Evolutionary conservation across 306 rosid genomes (phyloP).

Genomic region (Sophora flavescens): DNA sequence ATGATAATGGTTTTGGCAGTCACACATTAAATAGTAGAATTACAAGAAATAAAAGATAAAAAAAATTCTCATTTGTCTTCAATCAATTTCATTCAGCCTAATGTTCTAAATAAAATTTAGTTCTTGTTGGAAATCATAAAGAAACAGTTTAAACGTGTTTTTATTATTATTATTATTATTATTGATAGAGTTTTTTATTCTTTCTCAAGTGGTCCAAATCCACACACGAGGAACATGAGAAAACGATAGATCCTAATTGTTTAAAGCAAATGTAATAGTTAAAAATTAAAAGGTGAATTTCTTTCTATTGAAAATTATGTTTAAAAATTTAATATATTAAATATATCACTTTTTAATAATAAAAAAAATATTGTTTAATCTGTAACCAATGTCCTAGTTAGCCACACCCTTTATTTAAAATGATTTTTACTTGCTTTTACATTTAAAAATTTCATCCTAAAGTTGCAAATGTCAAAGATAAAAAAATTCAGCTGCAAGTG

Average conservation of each 20-base stretch:
- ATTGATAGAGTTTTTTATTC: background rate
- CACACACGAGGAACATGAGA: slow-evolving; percentile 36
- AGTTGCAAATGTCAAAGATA: background rate
- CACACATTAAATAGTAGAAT: background rate
- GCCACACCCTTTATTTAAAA: background rate
- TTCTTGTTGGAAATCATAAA: background rate
- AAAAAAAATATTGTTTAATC: too few species aligned
- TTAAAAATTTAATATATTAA: too few species aligned
- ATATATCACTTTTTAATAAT: too few species aligned
- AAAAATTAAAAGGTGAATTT: too few species aligned
- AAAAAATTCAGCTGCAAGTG: background rate
- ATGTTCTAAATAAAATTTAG: slow-evolving; percentile 26
- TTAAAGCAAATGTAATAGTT: too few species aligned
- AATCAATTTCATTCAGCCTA: slow-evolving; percentile 24
- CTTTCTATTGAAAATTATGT: too few species aligned
- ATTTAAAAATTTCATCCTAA: background rate
- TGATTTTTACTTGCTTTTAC: background rate
- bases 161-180: too few species aligned
- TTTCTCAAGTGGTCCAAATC: slow-evolving; percentile 34
- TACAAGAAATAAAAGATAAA: background rate
- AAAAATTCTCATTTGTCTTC: background rate
- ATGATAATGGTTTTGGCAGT: slow-evolving; percentile 6
- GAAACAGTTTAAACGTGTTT: slow-evolving; percentile 23
- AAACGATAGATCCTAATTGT: background rate
- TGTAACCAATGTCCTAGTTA: too few species aligned